Evolutionary conservation across 2,329 filamentous ascomycete genomes (phyloP).

Genomic region (Penicillium sclerotigenum): DNA sequence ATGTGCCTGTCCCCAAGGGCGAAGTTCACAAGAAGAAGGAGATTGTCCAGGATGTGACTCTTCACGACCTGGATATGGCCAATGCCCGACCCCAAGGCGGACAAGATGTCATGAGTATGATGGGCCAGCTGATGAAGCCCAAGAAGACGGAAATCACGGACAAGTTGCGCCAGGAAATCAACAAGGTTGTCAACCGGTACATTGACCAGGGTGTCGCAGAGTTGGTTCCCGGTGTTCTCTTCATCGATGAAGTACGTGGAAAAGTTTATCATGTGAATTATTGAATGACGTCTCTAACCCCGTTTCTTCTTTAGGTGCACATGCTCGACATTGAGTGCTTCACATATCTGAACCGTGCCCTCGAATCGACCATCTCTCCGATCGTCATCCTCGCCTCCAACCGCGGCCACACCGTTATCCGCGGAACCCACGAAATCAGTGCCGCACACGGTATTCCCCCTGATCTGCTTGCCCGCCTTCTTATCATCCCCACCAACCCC

Average conservation of each 20-base stretch:
- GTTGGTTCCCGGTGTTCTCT: slow-evolving; percentile 94
- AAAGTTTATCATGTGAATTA: slow-evolving; percentile 15
- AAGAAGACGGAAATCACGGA: slow-evolving; percentile 99
- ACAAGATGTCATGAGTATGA: slow-evolving; percentile 99
- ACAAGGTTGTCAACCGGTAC: slow-evolving; percentile 98
- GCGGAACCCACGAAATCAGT: slow-evolving; percentile 73
- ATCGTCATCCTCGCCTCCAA: slow-evolving; percentile 98
- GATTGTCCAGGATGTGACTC: slow-evolving; percentile 95
- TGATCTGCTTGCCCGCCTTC: slow-evolving; percentile 86
- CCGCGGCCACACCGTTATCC: slow-evolving; percentile 87
- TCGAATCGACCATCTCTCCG: slow-evolving; percentile 90
- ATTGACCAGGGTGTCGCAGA: slow-evolving; percentile 98
- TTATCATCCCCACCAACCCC: slow-evolving; percentile 91
- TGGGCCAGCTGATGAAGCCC: slow-evolving; percentile 99
- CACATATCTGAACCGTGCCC: slow-evolving; percentile 96
- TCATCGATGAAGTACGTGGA: slow-evolving; percentile 84
- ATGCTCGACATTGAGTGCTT: slow-evolving; percentile 99
- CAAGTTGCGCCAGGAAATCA: slow-evolving; percentile 92
- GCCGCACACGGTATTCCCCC: slow-evolving; percentile 91
- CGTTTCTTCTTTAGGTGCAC: slow-evolving; percentile 65
- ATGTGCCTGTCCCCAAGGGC: slow-evolving; percentile 96
- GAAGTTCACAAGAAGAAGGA: slow-evolving; percentile 99
- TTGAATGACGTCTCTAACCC: slow-evolving; percentile 10
- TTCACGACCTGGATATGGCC: slow-evolving; percentile 94
- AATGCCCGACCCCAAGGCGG: slow-evolving; percentile 94